Evolutionary conservation across 768 basidiomycete genomes (phyloP).

Genomic region (Hortiboletus campestris): DNA sequence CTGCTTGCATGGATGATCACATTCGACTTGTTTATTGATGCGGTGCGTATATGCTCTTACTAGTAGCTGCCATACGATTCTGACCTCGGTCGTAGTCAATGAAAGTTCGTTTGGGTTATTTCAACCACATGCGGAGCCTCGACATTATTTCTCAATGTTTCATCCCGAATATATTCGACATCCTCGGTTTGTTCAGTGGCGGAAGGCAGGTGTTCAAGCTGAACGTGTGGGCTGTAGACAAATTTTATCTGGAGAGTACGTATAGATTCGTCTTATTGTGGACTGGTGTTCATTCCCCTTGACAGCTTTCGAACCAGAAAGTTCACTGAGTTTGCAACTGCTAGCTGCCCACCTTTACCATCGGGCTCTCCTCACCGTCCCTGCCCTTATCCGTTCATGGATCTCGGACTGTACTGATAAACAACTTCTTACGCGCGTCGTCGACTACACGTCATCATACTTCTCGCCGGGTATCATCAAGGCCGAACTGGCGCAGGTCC

Average conservation of each 20-base stretch:
- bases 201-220: constrained; percentile 71
- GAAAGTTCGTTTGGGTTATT: constrained; percentile 80
- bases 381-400: constrained; percentile 84
- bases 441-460: constrained; percentile 74
- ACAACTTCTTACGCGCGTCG: constrained; percentile 74
- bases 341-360: constrained; percentile 89
- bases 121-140: constrained; percentile 76
- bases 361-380: constrained; percentile 77
- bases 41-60: constrained; percentile 52
- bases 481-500: constrained; percentile 76
- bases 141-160: constrained; percentile 63
- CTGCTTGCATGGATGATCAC: constrained; percentile 90
- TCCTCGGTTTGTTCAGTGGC: constrained; percentile 67
- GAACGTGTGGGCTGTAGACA: constrained; percentile 83
- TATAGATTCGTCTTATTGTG: neutral
- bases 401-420: constrained; percentile 86
- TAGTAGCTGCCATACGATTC: neutral
- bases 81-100: constrained; percentile 57
- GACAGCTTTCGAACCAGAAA: constrained; percentile 58
- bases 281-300: neutral
- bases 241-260: constrained; percentile 75
- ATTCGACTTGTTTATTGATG: constrained; percentile 80
- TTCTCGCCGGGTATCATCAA: constrained; percentile 89
- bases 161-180: constrained; percentile 66
- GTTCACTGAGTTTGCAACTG: constrained; percentile 52